These are phyloP conservation scores for Aurantiochytrium sp. DNA, from an alignment of 108 stramenopile species.

Conservation along the genomic window DNA sequence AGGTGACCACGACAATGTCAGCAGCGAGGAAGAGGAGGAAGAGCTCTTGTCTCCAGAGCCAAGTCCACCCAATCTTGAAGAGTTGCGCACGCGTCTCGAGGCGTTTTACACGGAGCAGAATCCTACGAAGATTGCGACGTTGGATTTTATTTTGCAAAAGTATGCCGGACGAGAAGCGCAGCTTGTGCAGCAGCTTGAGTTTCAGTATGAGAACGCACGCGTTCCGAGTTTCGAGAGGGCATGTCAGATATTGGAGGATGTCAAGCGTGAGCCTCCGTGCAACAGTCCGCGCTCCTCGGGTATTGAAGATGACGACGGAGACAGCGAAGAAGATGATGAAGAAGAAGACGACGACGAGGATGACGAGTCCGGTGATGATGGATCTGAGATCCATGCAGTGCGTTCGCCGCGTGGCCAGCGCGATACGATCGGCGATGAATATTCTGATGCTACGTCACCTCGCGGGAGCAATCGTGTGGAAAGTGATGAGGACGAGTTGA, in stretches of 20 bases:
- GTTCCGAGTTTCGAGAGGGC: background rate
- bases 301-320: background rate
- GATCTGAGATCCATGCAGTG: too few relatives aligned
- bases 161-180: background rate
- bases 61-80: background rate
- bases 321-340: background rate
- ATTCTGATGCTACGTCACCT: too few relatives aligned
- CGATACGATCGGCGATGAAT: too few relatives aligned
- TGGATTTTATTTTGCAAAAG: background rate
- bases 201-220: background rate
- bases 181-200: background rate
- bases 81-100: background rate
- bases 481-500: too few relatives aligned
- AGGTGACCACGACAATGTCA: too few relatives aligned
- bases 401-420: too few relatives aligned
- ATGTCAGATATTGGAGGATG: background rate
- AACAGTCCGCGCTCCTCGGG: background rate
- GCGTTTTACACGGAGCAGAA: background rate
- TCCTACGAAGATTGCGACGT: background rate
- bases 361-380: too few relatives aligned
- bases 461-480: too few relatives aligned
- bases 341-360: background rate
- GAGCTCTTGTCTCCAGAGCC: background rate
- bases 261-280: background rate
- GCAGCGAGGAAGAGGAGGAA: background rate